Conservation (phyloP, 2,329 filamentous ascomycete genomes). For the Periconia macrospinosa region DNA sequence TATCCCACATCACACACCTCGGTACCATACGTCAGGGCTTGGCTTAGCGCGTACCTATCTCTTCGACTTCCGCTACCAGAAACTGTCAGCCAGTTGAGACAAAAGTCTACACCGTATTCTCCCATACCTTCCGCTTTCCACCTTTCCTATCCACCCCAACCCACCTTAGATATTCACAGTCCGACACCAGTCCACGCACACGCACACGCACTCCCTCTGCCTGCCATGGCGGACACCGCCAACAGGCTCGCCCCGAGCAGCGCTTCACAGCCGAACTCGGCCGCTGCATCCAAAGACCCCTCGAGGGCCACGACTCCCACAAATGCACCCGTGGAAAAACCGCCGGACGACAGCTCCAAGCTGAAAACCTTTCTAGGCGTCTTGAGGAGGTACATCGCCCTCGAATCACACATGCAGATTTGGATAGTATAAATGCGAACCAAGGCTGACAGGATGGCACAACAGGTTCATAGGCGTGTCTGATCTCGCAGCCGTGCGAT, state of each 20-base stretch:
- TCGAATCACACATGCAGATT: neutral
- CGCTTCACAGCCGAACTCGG: constrained; percentile 31
- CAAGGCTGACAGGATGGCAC: constrained; percentile 7
- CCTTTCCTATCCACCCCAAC: neutral
- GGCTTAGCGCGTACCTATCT: neutral
- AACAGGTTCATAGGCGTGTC: constrained; percentile 89
- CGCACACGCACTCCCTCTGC: neutral
- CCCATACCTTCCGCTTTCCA: neutral
- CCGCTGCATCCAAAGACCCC: constrained; percentile 35
- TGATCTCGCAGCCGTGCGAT: constrained; percentile 93
- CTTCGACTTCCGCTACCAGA: neutral
- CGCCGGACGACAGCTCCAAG: constrained; percentile 80
- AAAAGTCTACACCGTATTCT: neutral
- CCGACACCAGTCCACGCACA: neutral
- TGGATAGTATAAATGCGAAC: neutral
- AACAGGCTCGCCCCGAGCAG: constrained; percentile 23
- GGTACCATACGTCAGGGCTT: constrained; percentile 2
- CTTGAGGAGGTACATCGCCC: constrained; percentile 70
- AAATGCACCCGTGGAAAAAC: constrained; percentile 52
- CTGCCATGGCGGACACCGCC: constrained; percentile 36
- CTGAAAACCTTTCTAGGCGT: constrained; percentile 86
- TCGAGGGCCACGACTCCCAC: constrained; percentile 41
- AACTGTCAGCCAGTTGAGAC: neutral
- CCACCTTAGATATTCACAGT: neutral
- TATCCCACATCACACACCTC: neutral